Evolutionary conservation across 495 filamentous ascomycete species (phyloP).

Genomic region (Podospora pseudocomata): DNA sequence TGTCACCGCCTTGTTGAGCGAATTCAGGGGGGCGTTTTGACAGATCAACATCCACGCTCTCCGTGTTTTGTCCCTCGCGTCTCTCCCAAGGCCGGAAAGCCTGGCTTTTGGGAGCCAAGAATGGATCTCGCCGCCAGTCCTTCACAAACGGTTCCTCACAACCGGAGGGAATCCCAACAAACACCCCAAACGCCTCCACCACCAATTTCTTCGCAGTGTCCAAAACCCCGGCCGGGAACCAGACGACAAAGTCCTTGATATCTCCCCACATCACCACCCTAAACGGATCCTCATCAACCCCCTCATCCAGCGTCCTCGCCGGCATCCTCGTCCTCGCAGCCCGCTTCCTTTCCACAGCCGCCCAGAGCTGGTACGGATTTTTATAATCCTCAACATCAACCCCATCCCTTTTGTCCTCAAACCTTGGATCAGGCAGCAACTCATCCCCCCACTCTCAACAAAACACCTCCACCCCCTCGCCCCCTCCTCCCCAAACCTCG

Average conservation of each 20-base stretch:
- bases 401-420: slow-evolving; percentile 17
- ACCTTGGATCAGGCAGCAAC: slow-evolving; percentile 37
- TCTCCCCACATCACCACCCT: slow-evolving; percentile 76
- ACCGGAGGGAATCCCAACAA: slow-evolving; percentile 63
- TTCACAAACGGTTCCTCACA: slow-evolving; percentile 11
- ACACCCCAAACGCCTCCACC: slow-evolving; percentile 64
- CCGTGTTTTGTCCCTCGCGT: slow-evolving; percentile 8
- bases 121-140: slow-evolving; percentile 34
- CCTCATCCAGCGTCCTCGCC: slow-evolving; percentile 60
- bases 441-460: slow-evolving; percentile 33
- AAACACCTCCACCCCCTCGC: slow-evolving; percentile 68
- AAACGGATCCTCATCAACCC: slow-evolving; percentile 71
- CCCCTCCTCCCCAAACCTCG: slow-evolving; percentile 70
- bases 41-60: background rate
- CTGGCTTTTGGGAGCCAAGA: slow-evolving; percentile 25
- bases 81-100: slow-evolving; percentile 12
- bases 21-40: slow-evolving; percentile 32
- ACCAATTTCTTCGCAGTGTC: slow-evolving; percentile 42
- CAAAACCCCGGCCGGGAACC: slow-evolving; percentile 41
- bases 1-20: slow-evolving; percentile 30
- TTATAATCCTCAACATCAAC: slow-evolving; percentile 29
- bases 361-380: slow-evolving; percentile 53
- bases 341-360: slow-evolving; percentile 53
- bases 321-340: slow-evolving; percentile 53
- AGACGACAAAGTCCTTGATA: slow-evolving; percentile 59